Evolutionary conservation across 257 asterid species (phyloP).

Genomic region (Solanum chiquidenum): DNA sequence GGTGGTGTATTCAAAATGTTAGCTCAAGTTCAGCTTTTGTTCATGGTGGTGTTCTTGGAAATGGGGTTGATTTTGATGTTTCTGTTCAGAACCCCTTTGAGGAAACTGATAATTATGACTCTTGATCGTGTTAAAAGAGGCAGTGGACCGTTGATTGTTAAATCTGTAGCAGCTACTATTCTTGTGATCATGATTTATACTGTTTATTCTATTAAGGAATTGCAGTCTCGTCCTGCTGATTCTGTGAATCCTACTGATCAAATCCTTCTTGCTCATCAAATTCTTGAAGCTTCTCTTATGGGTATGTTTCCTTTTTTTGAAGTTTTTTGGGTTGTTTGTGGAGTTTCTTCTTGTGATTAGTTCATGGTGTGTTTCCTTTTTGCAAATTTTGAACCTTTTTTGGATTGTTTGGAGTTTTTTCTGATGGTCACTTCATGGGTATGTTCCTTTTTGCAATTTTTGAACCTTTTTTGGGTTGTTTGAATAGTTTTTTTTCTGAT

Average conservation of each 20-base stretch:
- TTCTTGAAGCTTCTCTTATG: constrained; percentile 14
- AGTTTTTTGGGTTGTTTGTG: background rate
- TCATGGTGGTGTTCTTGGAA: constrained; percentile 17
- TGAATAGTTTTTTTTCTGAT: background rate
- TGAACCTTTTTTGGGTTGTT: background rate
- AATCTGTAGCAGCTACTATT: constrained; percentile 21
- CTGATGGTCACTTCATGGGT: background rate
- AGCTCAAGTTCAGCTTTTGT: constrained; percentile 11
- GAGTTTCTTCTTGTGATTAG: background rate
- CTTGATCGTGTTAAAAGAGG: constrained; percentile 34
- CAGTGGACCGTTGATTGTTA: constrained; percentile 25
- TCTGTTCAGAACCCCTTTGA: constrained; percentile 27
- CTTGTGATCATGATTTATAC: constrained; percentile 22
- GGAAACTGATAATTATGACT: constrained; percentile 23
- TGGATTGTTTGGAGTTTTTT: background rate
- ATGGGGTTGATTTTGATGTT: constrained; percentile 20
- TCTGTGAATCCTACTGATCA: constrained; percentile 12
- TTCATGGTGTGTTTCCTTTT: background rate
- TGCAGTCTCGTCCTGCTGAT: constrained; percentile 16
- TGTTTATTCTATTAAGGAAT: constrained; percentile 11
- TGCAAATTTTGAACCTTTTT: background rate
- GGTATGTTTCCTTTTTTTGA: background rate
- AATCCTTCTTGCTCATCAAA: constrained; percentile 5
- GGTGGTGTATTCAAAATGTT: constrained; percentile 9
- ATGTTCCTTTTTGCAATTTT: background rate